A percentile compares a stretch with the other conserved stretches of the same genome.
Evolutionary conservation across 805 yeast genomes (phyloP).

Genomic region (Cyberlindnera saturnus): DNA sequence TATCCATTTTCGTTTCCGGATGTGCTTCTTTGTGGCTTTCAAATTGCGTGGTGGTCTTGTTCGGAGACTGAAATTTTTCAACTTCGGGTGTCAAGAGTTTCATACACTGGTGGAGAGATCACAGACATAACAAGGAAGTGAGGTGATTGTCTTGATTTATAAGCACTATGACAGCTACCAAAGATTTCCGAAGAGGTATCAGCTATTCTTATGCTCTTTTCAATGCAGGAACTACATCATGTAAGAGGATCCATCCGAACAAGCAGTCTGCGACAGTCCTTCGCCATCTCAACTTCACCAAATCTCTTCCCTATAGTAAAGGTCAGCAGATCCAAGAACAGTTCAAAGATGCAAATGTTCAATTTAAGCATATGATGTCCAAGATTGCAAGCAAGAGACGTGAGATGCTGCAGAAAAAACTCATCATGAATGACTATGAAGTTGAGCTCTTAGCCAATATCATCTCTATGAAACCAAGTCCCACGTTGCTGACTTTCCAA

Average conservation of each 20-base stretch:
- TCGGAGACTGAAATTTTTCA: neutral
- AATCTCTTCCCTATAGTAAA: constrained; percentile 32
- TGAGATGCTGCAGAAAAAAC: constrained; percentile 34
- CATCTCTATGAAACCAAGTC: constrained; percentile 47
- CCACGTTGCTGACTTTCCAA: constrained; percentile 75
- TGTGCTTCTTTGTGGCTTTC: neutral
- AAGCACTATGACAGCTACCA: neutral
- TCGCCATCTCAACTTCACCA: constrained; percentile 39
- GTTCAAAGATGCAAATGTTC: constrained; percentile 50
- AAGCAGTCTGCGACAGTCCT: constrained; percentile 29
- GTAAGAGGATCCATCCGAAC: constrained; percentile 26
- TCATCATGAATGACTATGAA: constrained; percentile 41
- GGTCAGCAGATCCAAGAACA: constrained; percentile 54
- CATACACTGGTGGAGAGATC: too few relatives aligned
- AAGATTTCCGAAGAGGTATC: neutral
- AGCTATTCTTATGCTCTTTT: neutral
- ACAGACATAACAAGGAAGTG: neutral
- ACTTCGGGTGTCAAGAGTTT: too few relatives aligned
- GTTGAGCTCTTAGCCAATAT: constrained; percentile 37
- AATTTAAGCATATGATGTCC: constrained; percentile 46
- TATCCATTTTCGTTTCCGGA: neutral
- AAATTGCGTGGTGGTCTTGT: neutral
- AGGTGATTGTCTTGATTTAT: neutral
- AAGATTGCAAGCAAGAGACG: constrained; percentile 38
- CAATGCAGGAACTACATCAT: neutral